phyloP scores from a whole-genome alignment of 208 protist genomes.

The Polymyxa betae region DNA sequence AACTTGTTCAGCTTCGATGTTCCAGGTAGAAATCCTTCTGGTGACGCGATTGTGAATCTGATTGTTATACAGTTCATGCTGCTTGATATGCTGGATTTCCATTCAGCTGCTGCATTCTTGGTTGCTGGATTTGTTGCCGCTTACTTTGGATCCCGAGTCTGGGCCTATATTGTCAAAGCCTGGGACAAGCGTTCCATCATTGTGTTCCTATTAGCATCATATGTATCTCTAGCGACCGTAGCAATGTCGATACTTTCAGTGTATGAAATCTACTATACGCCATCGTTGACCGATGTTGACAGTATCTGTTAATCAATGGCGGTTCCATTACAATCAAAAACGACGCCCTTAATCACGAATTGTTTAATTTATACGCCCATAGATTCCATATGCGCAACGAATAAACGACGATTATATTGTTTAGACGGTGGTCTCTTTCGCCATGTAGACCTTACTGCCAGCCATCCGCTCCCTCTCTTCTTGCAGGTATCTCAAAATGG shows the following conservation, averaged over 20 bases:
- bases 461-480: too few relatives aligned
- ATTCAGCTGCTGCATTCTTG: not conserved
- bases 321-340: too few relatives aligned
- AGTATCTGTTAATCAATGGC: too few relatives aligned
- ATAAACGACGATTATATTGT: too few relatives aligned
- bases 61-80: not conserved
- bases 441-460: too few relatives aligned
- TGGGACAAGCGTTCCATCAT: conserved; percentile 2
- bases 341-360: too few relatives aligned
- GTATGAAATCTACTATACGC: conserved; percentile 15
- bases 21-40: not conserved
- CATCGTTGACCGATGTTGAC: too few relatives aligned
- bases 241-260: conserved; percentile 6
- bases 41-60: not conserved
- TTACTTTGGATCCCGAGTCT: not conserved
- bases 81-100: conserved; percentile 41
- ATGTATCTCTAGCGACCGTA: conserved; percentile 14
- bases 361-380: too few relatives aligned
- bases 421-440: too few relatives aligned
- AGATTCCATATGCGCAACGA: too few relatives aligned
- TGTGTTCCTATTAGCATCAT: conserved; percentile 14
- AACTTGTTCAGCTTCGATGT: conserved; percentile 41
- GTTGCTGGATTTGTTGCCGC: conserved; percentile 32
- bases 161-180: not conserved
- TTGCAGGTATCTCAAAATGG: too few relatives aligned